Conservation (phyloP, 2,329 filamentous ascomycete species). For the Orbilia blumenaviensis region DNA sequence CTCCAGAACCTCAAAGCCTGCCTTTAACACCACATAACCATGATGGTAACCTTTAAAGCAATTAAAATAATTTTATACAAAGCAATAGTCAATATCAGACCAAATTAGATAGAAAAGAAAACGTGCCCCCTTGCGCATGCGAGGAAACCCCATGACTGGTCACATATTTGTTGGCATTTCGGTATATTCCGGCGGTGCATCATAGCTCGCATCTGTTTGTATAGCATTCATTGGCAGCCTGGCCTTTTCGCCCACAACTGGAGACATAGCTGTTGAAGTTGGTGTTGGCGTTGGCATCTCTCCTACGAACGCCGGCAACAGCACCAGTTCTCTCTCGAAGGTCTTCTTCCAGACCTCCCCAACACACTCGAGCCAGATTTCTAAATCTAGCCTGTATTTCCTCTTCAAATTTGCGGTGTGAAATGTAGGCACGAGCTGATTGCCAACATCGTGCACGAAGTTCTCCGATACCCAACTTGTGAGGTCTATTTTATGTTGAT, state of each 20-base stretch:
- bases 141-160: neutral
- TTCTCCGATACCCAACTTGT: slow-evolving; percentile 44
- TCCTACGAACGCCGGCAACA: slow-evolving; percentile 28
- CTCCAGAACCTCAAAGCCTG: neutral
- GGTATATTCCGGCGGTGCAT: slow-evolving; percentile 40
- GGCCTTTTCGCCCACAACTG: neutral
- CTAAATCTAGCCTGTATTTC: slow-evolving; percentile 34
- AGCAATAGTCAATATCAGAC: neutral
- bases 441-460: slow-evolving; percentile 37
- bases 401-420: slow-evolving; percentile 36
- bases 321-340: slow-evolving; percentile 39
- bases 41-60: neutral
- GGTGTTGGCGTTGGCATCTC: neutral
- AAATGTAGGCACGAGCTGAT: slow-evolving; percentile 45
- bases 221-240: slow-evolving; percentile 23
- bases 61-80: neutral
- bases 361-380: slow-evolving; percentile 40
- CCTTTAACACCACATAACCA: neutral
- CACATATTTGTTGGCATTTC: neutral
- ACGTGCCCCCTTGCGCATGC: neutral
- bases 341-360: slow-evolving; percentile 48
- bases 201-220: slow-evolving; percentile 25
- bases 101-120: neutral
- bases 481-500: slow-evolving; percentile 36
- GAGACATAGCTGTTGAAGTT: slow-evolving; percentile 6